Base-by-base conservation (phyloP, 1,284 basidiomycete genomes). In the Acaromyces ingoldii region DNA sequence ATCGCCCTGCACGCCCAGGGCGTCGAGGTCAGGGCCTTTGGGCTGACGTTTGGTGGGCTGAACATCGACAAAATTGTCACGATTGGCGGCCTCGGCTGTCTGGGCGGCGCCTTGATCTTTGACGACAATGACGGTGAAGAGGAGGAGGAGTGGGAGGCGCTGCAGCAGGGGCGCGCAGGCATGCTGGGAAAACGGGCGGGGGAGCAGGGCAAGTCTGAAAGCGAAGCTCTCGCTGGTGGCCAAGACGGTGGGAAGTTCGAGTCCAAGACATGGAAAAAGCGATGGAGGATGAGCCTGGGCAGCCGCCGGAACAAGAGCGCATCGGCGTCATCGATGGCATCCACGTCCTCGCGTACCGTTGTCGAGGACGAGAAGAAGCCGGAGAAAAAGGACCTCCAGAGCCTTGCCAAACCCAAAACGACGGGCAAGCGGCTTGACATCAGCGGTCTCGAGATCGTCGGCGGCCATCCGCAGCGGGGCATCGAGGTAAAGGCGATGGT, bases 21-120 rank as follows among this genome's bases (percentile, higher is more conserved):
- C 26, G 57, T 58, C 34, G 50, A 58, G 39, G 54, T 68, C 49
- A 66, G 63, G 33, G 65, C 63, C 13, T 68, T 63, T 29, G 62
- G 57, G n/a, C 53, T 68, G 54, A 53, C 51, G 3, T 68, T 68
- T 45, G 55, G 53, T 22, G 53, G 54, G 22, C 55, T 68, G 11
- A 9, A 19, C 13, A 30, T 68, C 15, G 61, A 66, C 9, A 68
- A 68, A 49, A 24, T 44, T 9, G 57, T 68, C 29, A 13, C 19
- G 17, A 24, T 66, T 6, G 57, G 57, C 3, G 65, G 65, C 1
- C 53, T 68, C 11, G 48, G 49, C 31, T 34, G 41, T 36, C 57
- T 68, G 17, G 60, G 58, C 29, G 65, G 64, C 10, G 51, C 42
- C 3, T 25, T 45, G 13, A 45, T 26, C 21, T 45, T 45, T 29